Evolutionary conservation across 2,329 filamentous ascomycete genomes (phyloP), one percentile per base, ranked within the genome.

Genomic region (Aspergillus eucalypticola): DNA sequence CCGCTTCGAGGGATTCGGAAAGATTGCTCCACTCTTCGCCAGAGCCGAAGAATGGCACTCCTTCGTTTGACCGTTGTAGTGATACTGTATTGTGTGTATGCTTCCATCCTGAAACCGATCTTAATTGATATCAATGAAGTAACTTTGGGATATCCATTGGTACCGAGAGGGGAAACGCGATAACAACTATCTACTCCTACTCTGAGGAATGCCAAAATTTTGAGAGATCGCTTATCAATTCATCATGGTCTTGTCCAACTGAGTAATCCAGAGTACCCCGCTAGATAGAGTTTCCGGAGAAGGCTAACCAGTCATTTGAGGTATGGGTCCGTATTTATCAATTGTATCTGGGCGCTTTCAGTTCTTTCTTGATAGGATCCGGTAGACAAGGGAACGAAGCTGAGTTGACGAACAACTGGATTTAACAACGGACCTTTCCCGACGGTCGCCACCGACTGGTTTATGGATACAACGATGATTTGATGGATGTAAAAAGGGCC

Each of bases 1-100:
- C 63, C 63, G 59, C 58, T 52, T 51, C 51, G 23, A 35, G 48
- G 52, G 39, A 54, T 27, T 62, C 54, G 57, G 62, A 58, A 52
- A 64, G 56, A 56, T 59, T 35, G 41, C 52, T 61, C 52, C 52
- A 54, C 56, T 56, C 51, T 39, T 42, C 23, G 15, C 11, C 25
- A 56, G 57, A 62, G 44, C 62, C 62, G 58, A 64, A 64, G 60
- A 64, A 64, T 64, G 62, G 42, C 56, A 50, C 50, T 58, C 58
- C 42, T 52, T 58, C 52, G 56, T 58, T 52, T 52, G 38, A 52
- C 17, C 29, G 49, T 54, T 41, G 53, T 51, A 52, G 59, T 60
- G 41, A 56, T 29, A 29, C 27, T 29, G 27, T 27, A 27, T 27
- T 27, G 25, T 27, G 25, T 27, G 25, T 60, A 56, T 57, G 46